Evolutionary conservation across 169 alveolate species (phyloP), one percentile per base, ranked within the genome.

Genomic region (Cryptosporidium felis): DNA sequence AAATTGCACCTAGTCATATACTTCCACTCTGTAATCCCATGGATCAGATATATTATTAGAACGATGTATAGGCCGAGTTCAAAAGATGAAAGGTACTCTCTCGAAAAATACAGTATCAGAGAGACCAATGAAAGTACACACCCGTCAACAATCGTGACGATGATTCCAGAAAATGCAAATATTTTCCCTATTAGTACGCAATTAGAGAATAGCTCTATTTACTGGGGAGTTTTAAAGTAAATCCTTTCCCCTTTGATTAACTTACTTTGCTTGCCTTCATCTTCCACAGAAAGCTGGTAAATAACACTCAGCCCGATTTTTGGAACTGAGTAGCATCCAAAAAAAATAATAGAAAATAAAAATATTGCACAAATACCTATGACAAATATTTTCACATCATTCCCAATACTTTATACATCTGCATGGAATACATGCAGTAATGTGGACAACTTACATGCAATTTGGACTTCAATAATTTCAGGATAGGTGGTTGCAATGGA

Each of bases 161-260:
- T 46, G 16, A 49, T 49, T 49, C 82, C 82, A 8, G 82, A 45
- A n/a, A 45, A 66, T 45, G 82, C 62, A 5, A 49, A 66, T 18
- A 66, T 45, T 66, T 66, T 28, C 21, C 61, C 82, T 66, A 16
- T n/a, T n/a, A n/a, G n/a, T n/a, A n/a, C n/a, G n/a, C n/a, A n/a
- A n/a, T n/a, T n/a, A n/a, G n/a, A n/a, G n/a, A n/a, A n/a, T n/a
- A n/a, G n/a, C n/a, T n/a, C n/a, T n/a, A n/a, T n/a, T n/a, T n/a
- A n/a, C n/a, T n/a, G n/a, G n/a, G n/a, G n/a, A 12, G 26, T 66
- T 66, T 30, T 1, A 0, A 66, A 3, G 46, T 47, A 6, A n/a
- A 30, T 8, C n/a, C 12, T n/a, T 5, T 9, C 2, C 0, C 14
- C 0, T 47, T 3, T 5, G 42, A 21, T 21, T 47, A 16, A 66